These are phyloP conservation scores for Fusarium beomiforme DNA, from an alignment of 2,329 filamentous ascomycete species.

Conservation along the genomic window DNA sequence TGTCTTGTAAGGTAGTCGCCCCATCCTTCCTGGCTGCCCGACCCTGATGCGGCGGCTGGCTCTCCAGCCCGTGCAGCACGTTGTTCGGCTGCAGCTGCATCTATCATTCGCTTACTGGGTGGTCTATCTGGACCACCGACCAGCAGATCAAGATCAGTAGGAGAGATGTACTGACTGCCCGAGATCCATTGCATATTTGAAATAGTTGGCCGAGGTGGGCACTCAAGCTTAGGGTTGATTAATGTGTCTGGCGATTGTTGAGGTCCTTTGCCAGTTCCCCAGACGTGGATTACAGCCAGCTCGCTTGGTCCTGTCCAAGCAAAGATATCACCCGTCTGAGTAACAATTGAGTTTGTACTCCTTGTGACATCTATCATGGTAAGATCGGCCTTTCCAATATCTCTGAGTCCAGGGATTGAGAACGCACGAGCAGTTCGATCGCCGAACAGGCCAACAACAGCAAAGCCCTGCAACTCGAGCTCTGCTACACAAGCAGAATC, in stretches of 20 bases:
- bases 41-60: constrained; percentile 43
- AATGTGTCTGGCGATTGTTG: constrained; percentile 76
- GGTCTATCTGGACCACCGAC: constrained; percentile 91
- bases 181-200: constrained; percentile 97
- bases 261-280: constrained; percentile 76
- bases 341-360: constrained; percentile 75
- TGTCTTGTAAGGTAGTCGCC: constrained; percentile 86
- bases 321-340: constrained; percentile 81
- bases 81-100: constrained; percentile 80
- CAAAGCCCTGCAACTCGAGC: constrained; percentile 78
- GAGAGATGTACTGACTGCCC: constrained; percentile 90
- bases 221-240: constrained; percentile 77
- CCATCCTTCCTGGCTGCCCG: constrained; percentile 68
- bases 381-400: constrained; percentile 76
- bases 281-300: constrained; percentile 82
- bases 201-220: constrained; percentile 88
- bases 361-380: constrained; percentile 78
- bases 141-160: constrained; percentile 86
- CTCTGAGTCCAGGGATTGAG: constrained; percentile 87
- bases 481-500: constrained; percentile 82
- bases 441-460: constrained; percentile 84
- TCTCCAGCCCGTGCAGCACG: constrained; percentile 60
- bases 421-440: constrained; percentile 84
- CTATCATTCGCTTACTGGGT: constrained; percentile 87
- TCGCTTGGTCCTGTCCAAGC: constrained; percentile 92